phyloP scores from a whole-genome alignment of 225 moss, liverwort and hornwort genomes.

The Thuidium tamariscinum region DNA sequence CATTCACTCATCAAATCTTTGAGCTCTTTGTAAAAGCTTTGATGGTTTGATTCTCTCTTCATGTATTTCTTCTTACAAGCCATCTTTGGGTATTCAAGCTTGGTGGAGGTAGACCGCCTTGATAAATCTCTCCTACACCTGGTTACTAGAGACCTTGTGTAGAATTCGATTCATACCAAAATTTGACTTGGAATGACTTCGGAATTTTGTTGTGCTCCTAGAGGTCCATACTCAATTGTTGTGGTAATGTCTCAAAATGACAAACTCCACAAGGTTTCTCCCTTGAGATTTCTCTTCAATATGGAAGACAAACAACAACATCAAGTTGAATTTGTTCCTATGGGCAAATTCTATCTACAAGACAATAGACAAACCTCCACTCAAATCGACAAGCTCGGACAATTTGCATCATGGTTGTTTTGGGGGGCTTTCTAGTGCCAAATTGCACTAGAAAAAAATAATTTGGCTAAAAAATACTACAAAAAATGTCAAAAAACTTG shows the following conservation, averaged over 20 bases:
- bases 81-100: neutral
- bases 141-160: neutral
- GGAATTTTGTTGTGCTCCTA: neutral
- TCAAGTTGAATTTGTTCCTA: neutral
- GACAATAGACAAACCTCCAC: neutral
- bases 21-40: neutral
- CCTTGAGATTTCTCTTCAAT: neutral
- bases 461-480: no score
- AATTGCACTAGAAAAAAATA: no score
- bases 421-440: no score
- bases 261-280: neutral
- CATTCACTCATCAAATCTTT: neutral
- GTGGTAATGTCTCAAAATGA: neutral
- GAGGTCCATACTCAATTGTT: neutral
- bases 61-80: neutral
- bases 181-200: neutral
- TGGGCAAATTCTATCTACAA: neutral
- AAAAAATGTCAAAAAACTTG: no score
- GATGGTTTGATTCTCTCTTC: neutral
- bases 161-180: neutral
- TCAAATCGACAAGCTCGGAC: neutral
- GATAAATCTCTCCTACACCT: neutral
- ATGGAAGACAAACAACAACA: neutral
- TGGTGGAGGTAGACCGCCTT: neutral
- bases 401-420: no score